These are phyloP conservation scores for Gossypium trilobum DNA, from an alignment of 441 rosid species.

Conservation along the genomic window DNA sequence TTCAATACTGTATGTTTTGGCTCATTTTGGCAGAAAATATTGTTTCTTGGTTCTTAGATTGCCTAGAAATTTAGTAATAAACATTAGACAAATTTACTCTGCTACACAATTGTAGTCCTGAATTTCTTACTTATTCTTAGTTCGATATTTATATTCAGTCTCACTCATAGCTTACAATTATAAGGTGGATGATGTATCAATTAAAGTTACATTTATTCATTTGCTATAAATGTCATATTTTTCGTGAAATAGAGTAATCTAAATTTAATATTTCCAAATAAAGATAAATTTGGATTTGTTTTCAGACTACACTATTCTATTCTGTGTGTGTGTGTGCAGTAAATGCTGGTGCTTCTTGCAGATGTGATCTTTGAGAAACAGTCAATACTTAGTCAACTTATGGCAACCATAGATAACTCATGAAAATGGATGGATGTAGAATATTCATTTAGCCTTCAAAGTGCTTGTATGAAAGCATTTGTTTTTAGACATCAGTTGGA, in stretches of 20 bases:
- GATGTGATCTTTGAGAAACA: neutral
- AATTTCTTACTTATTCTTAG: neutral
- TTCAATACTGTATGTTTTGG: neutral
- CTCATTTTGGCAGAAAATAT: neutral
- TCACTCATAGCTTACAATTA: neutral
- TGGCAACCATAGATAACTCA: neutral
- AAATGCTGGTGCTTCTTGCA: neutral
- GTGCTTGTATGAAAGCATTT: neutral
- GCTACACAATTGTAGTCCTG: neutral
- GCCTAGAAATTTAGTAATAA: neutral
- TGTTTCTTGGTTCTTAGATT: neutral
- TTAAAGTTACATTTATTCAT: neutral
- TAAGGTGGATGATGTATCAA: neutral
- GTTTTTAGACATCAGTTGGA: neutral
- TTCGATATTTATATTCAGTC: neutral
- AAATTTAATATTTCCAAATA: neutral
- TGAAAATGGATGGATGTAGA: neutral
- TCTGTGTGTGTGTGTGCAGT: neutral
- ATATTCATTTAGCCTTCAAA: neutral
- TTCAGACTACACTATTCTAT: neutral
- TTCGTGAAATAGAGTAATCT: neutral
- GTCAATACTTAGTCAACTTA: neutral
- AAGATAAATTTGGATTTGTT: neutral
- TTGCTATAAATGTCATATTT: neutral
- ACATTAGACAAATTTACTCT: neutral